A percentile compares a stretch with the other conserved stretches of the same genome.
These are phyloP conservation scores for Aspergillus neotritici DNA, from an alignment of 2,329 filamentous ascomycete species.

Conservation along the genomic window DNA sequence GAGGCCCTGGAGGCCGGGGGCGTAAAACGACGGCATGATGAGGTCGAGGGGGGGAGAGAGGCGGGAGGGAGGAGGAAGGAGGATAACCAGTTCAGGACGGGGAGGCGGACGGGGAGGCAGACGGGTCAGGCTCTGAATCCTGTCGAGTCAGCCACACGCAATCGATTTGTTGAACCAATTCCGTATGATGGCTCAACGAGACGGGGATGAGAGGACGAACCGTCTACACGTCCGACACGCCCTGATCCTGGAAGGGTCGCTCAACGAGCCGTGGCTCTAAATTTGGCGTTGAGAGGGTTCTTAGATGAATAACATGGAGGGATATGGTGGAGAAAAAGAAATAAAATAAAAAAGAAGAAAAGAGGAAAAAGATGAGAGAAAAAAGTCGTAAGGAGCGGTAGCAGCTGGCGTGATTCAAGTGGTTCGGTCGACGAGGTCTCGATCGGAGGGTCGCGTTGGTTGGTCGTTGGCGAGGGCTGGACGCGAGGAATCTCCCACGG, in stretches of 20 bases:
- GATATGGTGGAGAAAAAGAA: slow-evolving; percentile 21
- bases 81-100: slow-evolving; percentile 30
- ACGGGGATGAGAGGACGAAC: slow-evolving; percentile 25
- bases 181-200: neutral
- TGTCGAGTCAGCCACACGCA: slow-evolving; percentile 19
- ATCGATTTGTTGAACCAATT: slow-evolving; percentile 3
- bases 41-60: slow-evolving; percentile 6
- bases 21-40: slow-evolving; percentile 41
- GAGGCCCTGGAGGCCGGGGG: slow-evolving; percentile 36
- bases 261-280: slow-evolving; percentile 38
- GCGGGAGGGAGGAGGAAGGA: slow-evolving; percentile 4
- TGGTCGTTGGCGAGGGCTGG: too few species aligned
- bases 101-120: slow-evolving; percentile 26
- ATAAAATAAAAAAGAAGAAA: slow-evolving; percentile 1
- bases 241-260: slow-evolving; percentile 37
- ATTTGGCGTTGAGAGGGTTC: slow-evolving; percentile 25
- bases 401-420: slow-evolving; percentile 13
- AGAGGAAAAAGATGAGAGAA: slow-evolving; percentile 13
- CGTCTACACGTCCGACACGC: slow-evolving; percentile 39
- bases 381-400: slow-evolving; percentile 24
- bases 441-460: too few species aligned
- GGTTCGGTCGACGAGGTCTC: slow-evolving; percentile 1
- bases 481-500: neutral
- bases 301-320: slow-evolving; percentile 39
- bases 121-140: slow-evolving; percentile 22